Evolutionary conservation across 306 rosid species (phyloP), one percentile per base, ranked within the genome.

Genomic region (Rosa chinensis): DNA sequence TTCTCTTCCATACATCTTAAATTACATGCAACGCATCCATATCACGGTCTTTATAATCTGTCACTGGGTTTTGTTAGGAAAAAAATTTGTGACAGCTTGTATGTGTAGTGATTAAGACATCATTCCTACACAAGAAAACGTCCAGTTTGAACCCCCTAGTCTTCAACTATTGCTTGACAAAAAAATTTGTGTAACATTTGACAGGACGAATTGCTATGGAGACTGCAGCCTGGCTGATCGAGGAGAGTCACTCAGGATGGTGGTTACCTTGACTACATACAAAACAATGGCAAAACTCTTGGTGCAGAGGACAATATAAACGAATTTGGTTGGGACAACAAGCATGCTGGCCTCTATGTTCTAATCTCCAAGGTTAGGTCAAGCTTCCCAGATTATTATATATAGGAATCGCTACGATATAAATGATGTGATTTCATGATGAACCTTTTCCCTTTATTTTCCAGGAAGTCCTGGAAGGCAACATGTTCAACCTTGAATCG

Each of bases 311-410:
- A 95, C 42, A 92, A 84, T 78, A 87, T 89, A 82, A 89, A 95
- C 67, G 99, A 95, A 43, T 92, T 95, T 48, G 99, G 99, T 1
- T 95, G 99, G 99, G 99, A 95, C 77, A 92, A 95, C 86, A 95
- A 95, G 83, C 98, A 94, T 67, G 98, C 98, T 61, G 98, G 98
- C 71, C 91, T 92, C 61, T 92, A 94, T 56, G 90, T 94, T 84
- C 90, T 94, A n/a, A 86, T 94, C 73, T 90, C 98, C 58, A 94
- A 94, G 98, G 97, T 91, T 52, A 72, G 35, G 71, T 77, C 55
- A 25, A 21, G 47, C 39, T 17, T 47, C 7, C 23, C 40, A 6
- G 39, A 32, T 4, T 21, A 14, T 25, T 32, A 32, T 28, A 28
- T 32, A 32, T 28, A 28, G 20, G 43, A 63, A 13, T 63, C 43